Percentiles rank a stretch among this genome's conserved stretches.
These are phyloP conservation scores for Marasmius sp. DNA, from an alignment of 1,284 basidiomycete species.

Conservation along the genomic window DNA sequence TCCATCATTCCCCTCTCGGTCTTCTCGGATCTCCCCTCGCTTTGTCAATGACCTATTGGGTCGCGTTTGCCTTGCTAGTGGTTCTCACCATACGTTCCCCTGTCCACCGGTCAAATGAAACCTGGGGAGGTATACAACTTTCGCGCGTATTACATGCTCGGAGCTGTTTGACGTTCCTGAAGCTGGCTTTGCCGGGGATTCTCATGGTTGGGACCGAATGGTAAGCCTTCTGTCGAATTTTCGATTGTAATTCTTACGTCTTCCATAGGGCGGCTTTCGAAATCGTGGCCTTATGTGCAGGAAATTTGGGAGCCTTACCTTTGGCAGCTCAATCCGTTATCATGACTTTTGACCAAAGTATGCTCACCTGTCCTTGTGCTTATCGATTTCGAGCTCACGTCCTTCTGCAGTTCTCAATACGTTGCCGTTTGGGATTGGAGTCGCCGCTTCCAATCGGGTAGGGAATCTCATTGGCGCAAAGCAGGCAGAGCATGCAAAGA, in stretches of 20 bases:
- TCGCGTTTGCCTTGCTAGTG: constrained; percentile 57
- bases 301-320: constrained; percentile 61
- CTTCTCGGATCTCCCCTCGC: constrained; percentile 66
- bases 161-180: constrained; percentile 56
- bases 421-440: constrained; percentile 68
- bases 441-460: constrained; percentile 71
- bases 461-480: constrained; percentile 77
- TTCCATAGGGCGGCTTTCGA: constrained; percentile 70
- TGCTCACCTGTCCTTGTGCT: constrained; percentile 12
- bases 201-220: constrained; percentile 80
- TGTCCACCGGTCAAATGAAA: constrained; percentile 52
- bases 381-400: constrained; percentile 3
- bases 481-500: constrained; percentile 52
- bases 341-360: constrained; percentile 82
- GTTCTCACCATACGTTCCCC: constrained; percentile 49
- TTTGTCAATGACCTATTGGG: constrained; percentile 69
- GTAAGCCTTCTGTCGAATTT: constrained; percentile 34
- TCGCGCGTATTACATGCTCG: constrained; percentile 43
- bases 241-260: not conserved
- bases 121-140: constrained; percentile 63
- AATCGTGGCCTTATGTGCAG: constrained; percentile 77
- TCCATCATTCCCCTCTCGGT: constrained; percentile 61
- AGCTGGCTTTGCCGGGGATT: constrained; percentile 70
- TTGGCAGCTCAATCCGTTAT: constrained; percentile 77
- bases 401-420: constrained; percentile 56